Base-by-base conservation (phyloP, 2,329 filamentous ascomycete genomes). In the Microdochium bolleyi region DNA sequence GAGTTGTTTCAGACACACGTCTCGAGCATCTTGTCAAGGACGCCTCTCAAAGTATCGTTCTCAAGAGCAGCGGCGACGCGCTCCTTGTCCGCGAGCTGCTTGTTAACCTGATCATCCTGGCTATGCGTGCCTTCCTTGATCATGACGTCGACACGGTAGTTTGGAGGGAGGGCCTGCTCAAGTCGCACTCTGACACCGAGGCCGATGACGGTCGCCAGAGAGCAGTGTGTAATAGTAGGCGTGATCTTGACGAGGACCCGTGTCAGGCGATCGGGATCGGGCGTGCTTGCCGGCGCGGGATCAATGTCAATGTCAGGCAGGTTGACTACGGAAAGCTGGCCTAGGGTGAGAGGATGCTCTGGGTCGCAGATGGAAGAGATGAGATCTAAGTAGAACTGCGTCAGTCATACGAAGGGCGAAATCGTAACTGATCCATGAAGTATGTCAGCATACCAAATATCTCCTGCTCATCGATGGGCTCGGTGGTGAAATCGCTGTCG, bases 51-150 rank as follows among this genome's bases (percentile, higher is more conserved):
- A 1, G 89, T 95, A 53, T 89, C 88, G 67, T 99, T 99, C 71
- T 97, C 94, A 61, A 96, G 74, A 7, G 94, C 94, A 10, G 94
- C 94, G 1, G 92, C 92, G 48, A 99, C 94, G 56, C 94, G 79
- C 73, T 99, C 94, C 76, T 97, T 99, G 72, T 99, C 94, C 32
- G 85, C 89, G 46, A 99, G 75, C 71, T 99, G 94, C 76, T 96
- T 96, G 73, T 95, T 96, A 51, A 96, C 91, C 67, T 96, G 91
- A 57, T 96, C 91, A 48, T 90, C 92, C 56, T 95, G 95, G 58
- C 84, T 89, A 68, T 97, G 94, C n/a, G 91, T 94, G 56, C 92
- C 92, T 70, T 95, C 88, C 70, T 97, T 96, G 70, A 96, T 95
- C 61, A 86, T 83, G 48, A 97, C 90, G 68, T 97, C 92, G 50